Evolutionary conservation across 257 asterid genomes (phyloP).

Genomic region (Capsicum baccatum): DNA sequence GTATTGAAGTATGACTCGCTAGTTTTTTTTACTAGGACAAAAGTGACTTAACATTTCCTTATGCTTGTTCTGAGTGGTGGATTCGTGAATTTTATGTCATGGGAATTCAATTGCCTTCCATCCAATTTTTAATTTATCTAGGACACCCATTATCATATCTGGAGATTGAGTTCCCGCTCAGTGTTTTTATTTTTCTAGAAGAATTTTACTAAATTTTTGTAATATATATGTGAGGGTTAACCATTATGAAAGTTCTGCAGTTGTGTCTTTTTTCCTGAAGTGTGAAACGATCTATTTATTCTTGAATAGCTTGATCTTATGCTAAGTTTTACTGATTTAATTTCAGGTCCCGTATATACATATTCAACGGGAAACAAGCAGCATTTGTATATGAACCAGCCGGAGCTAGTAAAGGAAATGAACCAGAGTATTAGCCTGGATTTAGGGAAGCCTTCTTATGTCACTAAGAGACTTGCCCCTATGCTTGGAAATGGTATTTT

Average conservation of each 20-base stretch:
- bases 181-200: too few species aligned
- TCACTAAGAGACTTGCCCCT: conserved; percentile 85
- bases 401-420: conserved; percentile 80
- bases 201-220: too few species aligned
- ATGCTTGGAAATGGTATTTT: conserved; percentile 88
- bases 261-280: too few species aligned
- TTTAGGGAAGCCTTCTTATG: conserved; percentile 79
- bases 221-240: too few species aligned
- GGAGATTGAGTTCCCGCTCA: too few species aligned
- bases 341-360: conserved; percentile 66
- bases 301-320: too few species aligned
- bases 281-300: too few species aligned
- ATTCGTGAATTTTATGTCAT: background rate
- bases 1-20: background rate
- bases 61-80: background rate
- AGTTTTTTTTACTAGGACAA: background rate
- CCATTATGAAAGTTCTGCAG: too few species aligned
- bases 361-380: conserved; percentile 79
- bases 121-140: too few species aligned
- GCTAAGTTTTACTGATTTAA: background rate
- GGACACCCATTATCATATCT: too few species aligned
- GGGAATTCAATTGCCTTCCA: background rate
- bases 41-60: background rate
- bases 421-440: conserved; percentile 51
- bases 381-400: conserved; percentile 76